These are phyloP conservation scores for Crassisporium funariophilum DNA, from an alignment of 768 basidiomycete genomes.

Conservation along the genomic window DNA sequence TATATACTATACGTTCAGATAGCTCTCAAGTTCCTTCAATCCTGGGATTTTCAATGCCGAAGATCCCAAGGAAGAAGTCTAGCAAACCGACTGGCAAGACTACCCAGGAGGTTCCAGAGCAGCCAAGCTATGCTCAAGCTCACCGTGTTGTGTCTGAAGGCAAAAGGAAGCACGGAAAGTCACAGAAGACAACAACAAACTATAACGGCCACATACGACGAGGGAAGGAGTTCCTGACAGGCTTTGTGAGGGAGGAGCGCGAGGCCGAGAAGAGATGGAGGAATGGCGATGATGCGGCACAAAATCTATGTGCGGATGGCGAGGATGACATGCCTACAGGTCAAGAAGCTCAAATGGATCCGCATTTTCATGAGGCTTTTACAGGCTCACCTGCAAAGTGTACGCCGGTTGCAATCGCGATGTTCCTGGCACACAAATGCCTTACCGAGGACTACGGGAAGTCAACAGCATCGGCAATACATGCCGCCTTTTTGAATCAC, in stretches of 20 bases:
- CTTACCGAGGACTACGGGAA: neutral
- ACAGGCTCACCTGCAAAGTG: neutral
- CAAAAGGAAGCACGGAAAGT: neutral
- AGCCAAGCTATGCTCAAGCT: neutral
- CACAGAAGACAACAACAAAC: neutral
- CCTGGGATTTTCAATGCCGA: neutral
- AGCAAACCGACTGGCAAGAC: neutral
- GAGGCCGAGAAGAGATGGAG: neutral
- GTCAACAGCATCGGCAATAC: constrained; percentile 2
- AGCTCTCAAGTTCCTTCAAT: too few species aligned
- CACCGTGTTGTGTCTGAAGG: neutral
- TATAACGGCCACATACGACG: neutral
- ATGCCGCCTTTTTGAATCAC: constrained; percentile 1
- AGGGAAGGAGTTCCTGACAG: neutral
- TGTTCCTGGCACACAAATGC: constrained; percentile 7
- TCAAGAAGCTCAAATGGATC: neutral
- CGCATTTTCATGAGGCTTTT: neutral
- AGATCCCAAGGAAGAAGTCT: neutral
- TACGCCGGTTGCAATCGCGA: constrained; percentile 1
- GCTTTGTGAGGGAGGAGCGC: neutral
- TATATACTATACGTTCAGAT: too few species aligned
- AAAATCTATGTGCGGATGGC: too few species aligned
- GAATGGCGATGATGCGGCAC: neutral
- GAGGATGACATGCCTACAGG: too few species aligned
- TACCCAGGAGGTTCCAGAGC: neutral